These are phyloP conservation scores for Geranomyces michiganensis DNA, from an alignment of 192 early-diverging fungal genomes.

Conservation along the genomic window DNA sequence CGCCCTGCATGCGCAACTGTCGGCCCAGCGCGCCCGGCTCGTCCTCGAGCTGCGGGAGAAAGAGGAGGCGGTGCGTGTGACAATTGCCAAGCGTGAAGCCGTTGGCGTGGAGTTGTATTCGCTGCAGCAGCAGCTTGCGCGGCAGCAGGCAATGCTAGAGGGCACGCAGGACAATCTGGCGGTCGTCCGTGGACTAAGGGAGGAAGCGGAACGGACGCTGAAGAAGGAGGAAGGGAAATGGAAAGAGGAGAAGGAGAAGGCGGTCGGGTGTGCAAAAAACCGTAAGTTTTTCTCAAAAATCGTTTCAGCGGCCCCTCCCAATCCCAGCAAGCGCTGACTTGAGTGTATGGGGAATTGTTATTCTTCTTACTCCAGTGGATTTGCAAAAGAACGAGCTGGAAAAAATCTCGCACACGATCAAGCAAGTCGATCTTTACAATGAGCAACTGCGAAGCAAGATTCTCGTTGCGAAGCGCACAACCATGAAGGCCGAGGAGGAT, in stretches of 20 bases:
- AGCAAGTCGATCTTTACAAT: conserved; percentile 65
- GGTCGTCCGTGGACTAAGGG: conserved; percentile 49
- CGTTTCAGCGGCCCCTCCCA: neutral
- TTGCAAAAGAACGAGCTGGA: conserved; percentile 62
- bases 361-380: conserved; percentile 51
- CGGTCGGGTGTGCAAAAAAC: conserved; percentile 41
- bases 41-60: conserved; percentile 59
- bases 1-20: conserved; percentile 55
- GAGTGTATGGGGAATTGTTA: neutral
- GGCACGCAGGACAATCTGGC: conserved; percentile 50
- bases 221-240: conserved; percentile 43
- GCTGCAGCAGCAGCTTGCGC: conserved; percentile 62
- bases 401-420: conserved; percentile 58
- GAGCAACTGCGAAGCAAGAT: conserved; percentile 61
- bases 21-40: conserved; percentile 45
- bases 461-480: conserved; percentile 58
- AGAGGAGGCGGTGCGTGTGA: conserved; percentile 54
- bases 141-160: conserved; percentile 56
- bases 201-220: conserved; percentile 54
- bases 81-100: conserved; percentile 50
- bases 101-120: conserved; percentile 61
- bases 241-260: conserved; percentile 55
- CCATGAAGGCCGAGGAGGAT: conserved; percentile 67
- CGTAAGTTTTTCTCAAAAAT: conserved; percentile 39
- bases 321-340: neutral